A percentile compares a stretch with the other conserved stretches of the same genome.
Conservation (phyloP, 225 moss, liverwort and hornwort genomes). For the Physcomitrellopsis africana region DNA sequence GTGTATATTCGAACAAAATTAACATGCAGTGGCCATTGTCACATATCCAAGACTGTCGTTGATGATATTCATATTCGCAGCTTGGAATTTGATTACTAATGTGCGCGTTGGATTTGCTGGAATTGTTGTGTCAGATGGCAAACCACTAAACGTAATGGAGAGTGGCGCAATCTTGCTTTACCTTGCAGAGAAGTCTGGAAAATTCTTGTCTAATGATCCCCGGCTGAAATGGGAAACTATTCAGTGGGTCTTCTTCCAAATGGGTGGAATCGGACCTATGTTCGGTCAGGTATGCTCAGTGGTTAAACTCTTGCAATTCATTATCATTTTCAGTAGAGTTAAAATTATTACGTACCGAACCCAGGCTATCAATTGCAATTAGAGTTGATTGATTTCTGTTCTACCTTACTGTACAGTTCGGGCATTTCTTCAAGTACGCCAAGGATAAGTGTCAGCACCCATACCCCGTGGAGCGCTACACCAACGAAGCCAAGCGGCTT, state of each 20-base stretch:
- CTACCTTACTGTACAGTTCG: slow-evolving; percentile 26
- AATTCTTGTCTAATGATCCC: slow-evolving; percentile 72
- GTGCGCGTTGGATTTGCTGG: too few relatives aligned
- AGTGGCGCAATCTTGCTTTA: slow-evolving; percentile 89
- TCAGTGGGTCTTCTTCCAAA: slow-evolving; percentile 86
- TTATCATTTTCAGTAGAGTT: not conserved
- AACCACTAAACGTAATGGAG: slow-evolving; percentile 63
- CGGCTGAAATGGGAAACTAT: slow-evolving; percentile 81
- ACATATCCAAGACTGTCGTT: not conserved
- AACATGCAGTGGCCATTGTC: not conserved
- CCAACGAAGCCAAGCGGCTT: slow-evolving; percentile 43
- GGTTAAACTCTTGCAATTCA: not conserved
- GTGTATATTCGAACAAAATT: not conserved
- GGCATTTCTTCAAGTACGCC: slow-evolving; percentile 59
- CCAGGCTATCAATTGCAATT: not conserved
- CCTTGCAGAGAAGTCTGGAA: slow-evolving; percentile 78
- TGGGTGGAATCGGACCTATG: slow-evolving; percentile 90
- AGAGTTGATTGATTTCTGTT: not conserved
- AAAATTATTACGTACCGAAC: too few relatives aligned
- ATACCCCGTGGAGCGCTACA: slow-evolving; percentile 56
- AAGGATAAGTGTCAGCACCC: slow-evolving; percentile 50
- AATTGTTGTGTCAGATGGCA: slow-evolving; percentile 62
- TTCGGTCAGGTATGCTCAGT: slow-evolving; percentile 69
- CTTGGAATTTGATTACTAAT: not conserved
- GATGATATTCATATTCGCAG: not conserved